Evolutionary conservation across 1,284 basidiomycete species (phyloP), one percentile per base, ranked within the genome.

Genomic region (Lentinus polychrous): DNA sequence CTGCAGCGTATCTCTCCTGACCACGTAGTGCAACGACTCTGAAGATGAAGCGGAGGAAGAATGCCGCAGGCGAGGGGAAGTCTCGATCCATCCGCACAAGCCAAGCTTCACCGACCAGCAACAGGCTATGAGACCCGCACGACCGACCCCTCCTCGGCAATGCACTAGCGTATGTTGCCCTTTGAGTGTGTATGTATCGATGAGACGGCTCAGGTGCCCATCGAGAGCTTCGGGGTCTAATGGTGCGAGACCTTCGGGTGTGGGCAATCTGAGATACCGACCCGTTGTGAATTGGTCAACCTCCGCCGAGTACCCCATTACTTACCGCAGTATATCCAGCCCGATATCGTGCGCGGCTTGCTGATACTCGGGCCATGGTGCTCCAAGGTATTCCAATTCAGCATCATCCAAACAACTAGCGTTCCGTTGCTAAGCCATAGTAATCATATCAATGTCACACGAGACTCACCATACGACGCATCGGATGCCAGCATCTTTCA

Each of bases 61-160:
- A 27, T 50, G 31, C 14, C 54, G 52, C 1, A 48, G 40, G 15
- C 50, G 48, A 10, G 54, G 46, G 18, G 63, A 58, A 20, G 59
- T 60, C 33, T 71, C 69, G 23, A 78, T 64, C 81, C 83, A 83
- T 6, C 86, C 86, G 56, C 82, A 87, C 14, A 97, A 75, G 4
- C 94, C 94, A 58, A 98, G 83, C 65, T 91, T 94, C 52, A 96
- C 73, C 62, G 91, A 77, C 95, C 95, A 98, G 55, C 87, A 88
- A 58, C 89, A 92, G 1, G 94, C 94, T 32, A 97, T 78, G 36
- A 98, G 75, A 1, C 94, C 94, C 0, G 95, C 95, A 22, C 95
- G 79, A 0, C 95, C 95, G 3, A 99, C 89, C 5, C 95, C 95
- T 32, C 94, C 95, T 22, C 95, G 80, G 64, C 95, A 99, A 59